These are phyloP conservation scores for Emericellopsis terricola DNA, from an alignment of 495 filamentous ascomycete species.

Conservation along the genomic window DNA sequence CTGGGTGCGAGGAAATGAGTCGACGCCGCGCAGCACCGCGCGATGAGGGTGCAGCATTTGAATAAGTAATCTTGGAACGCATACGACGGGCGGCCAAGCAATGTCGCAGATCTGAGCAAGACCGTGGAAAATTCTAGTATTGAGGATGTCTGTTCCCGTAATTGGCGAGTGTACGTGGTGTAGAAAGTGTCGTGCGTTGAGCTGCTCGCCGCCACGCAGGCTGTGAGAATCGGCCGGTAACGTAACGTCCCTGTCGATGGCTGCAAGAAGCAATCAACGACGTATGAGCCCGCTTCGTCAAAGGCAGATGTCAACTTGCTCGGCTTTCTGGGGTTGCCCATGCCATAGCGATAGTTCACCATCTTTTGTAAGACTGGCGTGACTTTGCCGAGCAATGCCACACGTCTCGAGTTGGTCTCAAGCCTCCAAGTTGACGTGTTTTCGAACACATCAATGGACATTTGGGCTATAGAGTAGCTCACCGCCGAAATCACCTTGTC, in stretches of 20 bases:
- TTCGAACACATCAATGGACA: slow-evolving; percentile 64
- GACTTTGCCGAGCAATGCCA: slow-evolving; percentile 33
- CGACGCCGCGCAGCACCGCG: slow-evolving; percentile 59
- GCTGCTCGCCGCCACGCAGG: slow-evolving; percentile 47
- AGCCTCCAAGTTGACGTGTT: slow-evolving; percentile 74
- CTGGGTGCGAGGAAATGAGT: slow-evolving; percentile 45
- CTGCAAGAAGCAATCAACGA: slow-evolving; percentile 60
- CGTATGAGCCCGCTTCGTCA: slow-evolving; percentile 48
- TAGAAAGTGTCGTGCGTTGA: slow-evolving; percentile 47
- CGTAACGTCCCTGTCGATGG: slow-evolving; percentile 47
- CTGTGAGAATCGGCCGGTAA: slow-evolving; percentile 59
- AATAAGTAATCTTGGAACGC: slow-evolving; percentile 65
- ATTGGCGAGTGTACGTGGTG: slow-evolving; percentile 32
- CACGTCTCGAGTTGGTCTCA: slow-evolving; percentile 41
- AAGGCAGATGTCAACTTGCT: slow-evolving; percentile 45
- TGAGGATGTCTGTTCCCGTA: slow-evolving; percentile 43
- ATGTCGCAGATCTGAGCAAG: slow-evolving; percentile 48
- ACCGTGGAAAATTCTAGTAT: slow-evolving; percentile 48
- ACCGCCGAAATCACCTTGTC: slow-evolving; percentile 60
- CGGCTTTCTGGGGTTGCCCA: slow-evolving; percentile 37
- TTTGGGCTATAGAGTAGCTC: slow-evolving; percentile 49
- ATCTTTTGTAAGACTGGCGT: slow-evolving; percentile 51
- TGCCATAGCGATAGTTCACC: slow-evolving; percentile 50
- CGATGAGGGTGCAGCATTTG: slow-evolving; percentile 53
- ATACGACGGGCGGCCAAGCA: slow-evolving; percentile 38